phyloP scores from a whole-genome alignment of 2,329 filamentous ascomycete species.

The Fusarium sp. region DNA sequence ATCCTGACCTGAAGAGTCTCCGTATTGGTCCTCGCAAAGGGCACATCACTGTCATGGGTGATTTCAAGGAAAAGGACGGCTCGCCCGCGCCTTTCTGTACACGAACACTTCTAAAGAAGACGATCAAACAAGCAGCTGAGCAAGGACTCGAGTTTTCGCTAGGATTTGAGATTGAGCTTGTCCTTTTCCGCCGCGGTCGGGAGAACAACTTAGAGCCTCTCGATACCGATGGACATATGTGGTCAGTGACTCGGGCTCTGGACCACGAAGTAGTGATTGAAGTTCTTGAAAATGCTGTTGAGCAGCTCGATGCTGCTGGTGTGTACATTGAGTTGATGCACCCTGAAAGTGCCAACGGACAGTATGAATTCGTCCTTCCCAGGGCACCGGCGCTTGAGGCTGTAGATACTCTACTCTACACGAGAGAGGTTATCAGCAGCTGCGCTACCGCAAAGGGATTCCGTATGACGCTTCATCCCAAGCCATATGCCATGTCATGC shows the following conservation, averaged over 20 bases:
- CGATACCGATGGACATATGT: slow-evolving; percentile 75
- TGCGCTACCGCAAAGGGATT: slow-evolving; percentile 73
- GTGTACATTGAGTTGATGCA: slow-evolving; percentile 81
- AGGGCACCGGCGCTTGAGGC: slow-evolving; percentile 73
- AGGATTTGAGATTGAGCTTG: slow-evolving; percentile 87
- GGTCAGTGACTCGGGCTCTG: slow-evolving; percentile 75
- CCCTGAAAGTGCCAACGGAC: slow-evolving; percentile 77
- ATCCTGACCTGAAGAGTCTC: slow-evolving; percentile 75
- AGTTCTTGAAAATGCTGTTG: slow-evolving; percentile 75
- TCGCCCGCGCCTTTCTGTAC: slow-evolving; percentile 71
- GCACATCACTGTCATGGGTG: slow-evolving; percentile 75
- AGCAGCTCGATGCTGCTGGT: slow-evolving; percentile 69
- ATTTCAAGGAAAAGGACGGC: slow-evolving; percentile 72
- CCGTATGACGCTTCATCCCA: slow-evolving; percentile 80
- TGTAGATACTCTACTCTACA: slow-evolving; percentile 78
- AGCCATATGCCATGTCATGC: slow-evolving; percentile 69
- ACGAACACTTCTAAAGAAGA: slow-evolving; percentile 69
- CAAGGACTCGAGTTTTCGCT: slow-evolving; percentile 72
- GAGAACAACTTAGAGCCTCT: slow-evolving; percentile 59
- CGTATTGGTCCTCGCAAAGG: slow-evolving; percentile 68
- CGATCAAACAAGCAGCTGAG: slow-evolving; percentile 64
- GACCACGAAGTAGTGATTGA: slow-evolving; percentile 68
- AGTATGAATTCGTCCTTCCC: slow-evolving; percentile 82
- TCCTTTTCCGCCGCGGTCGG: slow-evolving; percentile 69
- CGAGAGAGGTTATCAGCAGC: slow-evolving; percentile 76